Evolutionary conservation across 2,329 filamentous ascomycete species (phyloP).

Genomic region (Zopfia rhizophila): DNA sequence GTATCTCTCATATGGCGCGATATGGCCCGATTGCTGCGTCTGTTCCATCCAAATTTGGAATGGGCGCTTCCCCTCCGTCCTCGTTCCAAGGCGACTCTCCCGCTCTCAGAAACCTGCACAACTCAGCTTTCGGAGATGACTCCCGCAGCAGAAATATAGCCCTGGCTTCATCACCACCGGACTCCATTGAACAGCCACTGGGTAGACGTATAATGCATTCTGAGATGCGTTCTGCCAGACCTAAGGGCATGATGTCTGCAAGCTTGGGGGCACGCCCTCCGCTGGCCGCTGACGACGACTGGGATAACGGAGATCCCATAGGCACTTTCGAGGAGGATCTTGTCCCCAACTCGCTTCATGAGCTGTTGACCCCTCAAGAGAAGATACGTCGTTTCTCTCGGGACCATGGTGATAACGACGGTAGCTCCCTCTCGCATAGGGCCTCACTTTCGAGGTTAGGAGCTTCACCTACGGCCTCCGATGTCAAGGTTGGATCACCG

Average conservation of each 20-base stretch:
- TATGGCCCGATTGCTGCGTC: slow-evolving; percentile 93
- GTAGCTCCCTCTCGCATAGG: slow-evolving; percentile 55
- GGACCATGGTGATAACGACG: slow-evolving; percentile 65
- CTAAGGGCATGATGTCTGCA: slow-evolving; percentile 68
- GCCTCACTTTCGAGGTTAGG: slow-evolving; percentile 63
- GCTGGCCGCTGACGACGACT: slow-evolving; percentile 62
- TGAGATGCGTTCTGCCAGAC: slow-evolving; percentile 66
- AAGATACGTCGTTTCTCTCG: slow-evolving; percentile 69
- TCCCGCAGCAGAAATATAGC: slow-evolving; percentile 63
- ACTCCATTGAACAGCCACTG: slow-evolving; percentile 72
- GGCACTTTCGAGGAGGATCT: slow-evolving; percentile 92
- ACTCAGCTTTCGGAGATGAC: slow-evolving; percentile 77
- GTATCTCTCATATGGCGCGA: slow-evolving; percentile 88
- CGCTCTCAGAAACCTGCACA: slow-evolving; percentile 68
- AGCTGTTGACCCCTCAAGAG: slow-evolving; percentile 71
- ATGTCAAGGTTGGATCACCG: slow-evolving; percentile 61
- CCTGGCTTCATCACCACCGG: slow-evolving; percentile 65
- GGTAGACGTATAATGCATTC: slow-evolving; percentile 70
- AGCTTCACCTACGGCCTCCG: slow-evolving; percentile 56
- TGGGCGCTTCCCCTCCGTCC: slow-evolving; percentile 85
- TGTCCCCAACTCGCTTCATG: slow-evolving; percentile 75
- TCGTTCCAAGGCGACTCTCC: slow-evolving; percentile 69
- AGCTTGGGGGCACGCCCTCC: slow-evolving; percentile 64
- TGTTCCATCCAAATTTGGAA: slow-evolving; percentile 88
- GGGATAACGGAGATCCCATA: slow-evolving; percentile 64